Conservation (phyloP, 2,329 filamentous ascomycete species). For the Diaporthe aspalathi region DNA sequence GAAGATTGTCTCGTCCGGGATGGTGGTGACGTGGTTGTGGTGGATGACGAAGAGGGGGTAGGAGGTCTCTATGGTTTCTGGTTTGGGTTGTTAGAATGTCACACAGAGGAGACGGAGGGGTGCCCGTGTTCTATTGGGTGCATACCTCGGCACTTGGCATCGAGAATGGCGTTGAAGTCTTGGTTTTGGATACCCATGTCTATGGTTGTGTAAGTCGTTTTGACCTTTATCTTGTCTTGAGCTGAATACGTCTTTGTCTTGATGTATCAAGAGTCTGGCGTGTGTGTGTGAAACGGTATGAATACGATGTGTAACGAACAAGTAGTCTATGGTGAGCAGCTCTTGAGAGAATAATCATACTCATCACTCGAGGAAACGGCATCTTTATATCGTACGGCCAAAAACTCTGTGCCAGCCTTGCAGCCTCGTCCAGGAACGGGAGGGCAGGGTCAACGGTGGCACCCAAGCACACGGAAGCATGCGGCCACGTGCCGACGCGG, state of each 20-base stretch:
- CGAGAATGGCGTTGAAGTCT: conserved; percentile 29
- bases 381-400: conserved; percentile 30
- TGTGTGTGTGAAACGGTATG: neutral
- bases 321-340: neutral
- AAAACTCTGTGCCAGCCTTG: conserved; percentile 41
- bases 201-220: conserved; percentile 29
- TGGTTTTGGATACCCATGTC: conserved; percentile 18
- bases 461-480: conserved; percentile 6
- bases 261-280: neutral
- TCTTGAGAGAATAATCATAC: neutral
- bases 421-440: conserved; percentile 40
- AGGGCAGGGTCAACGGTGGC: neutral
- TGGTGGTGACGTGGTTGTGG: conserved; percentile 45
- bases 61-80: conserved; percentile 47
- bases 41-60: conserved; percentile 45
- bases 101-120: no score
- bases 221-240: neutral
- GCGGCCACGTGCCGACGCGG: conserved; percentile 33
- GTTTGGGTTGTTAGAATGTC: neutral
- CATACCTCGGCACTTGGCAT: conserved; percentile 40
- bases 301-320: neutral
- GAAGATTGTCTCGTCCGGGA: conserved; percentile 44
- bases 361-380: conserved; percentile 27
- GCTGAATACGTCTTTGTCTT: neutral
- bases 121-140: neutral